Conservation (phyloP, 352 stramenopile species). For the Phytopythium oedochilum region DNA sequence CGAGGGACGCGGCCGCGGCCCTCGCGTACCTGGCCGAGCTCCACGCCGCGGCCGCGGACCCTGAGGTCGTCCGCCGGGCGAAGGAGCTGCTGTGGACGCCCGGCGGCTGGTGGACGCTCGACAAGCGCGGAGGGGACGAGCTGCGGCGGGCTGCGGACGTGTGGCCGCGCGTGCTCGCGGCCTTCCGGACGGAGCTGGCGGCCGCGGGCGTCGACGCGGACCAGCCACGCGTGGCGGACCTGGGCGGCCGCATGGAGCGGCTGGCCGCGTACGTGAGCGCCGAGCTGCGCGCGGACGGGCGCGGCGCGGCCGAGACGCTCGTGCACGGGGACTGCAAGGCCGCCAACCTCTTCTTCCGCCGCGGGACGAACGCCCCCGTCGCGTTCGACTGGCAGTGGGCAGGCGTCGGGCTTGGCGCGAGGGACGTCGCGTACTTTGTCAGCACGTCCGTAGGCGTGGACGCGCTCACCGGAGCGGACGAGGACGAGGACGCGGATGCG, state of each 20-base stretch:
- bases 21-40: conserved; percentile 46
- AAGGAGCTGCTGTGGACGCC: conserved; percentile 29
- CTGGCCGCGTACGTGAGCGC: conserved; percentile 46
- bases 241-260: conserved; percentile 42
- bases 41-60: conserved; percentile 29
- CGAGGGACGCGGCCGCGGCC: conserved; percentile 28
- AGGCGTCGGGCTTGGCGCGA: conserved; percentile 45
- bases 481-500: neutral
- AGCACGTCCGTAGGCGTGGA: conserved; percentile 62
- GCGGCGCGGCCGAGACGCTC: conserved; percentile 24
- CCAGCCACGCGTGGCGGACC: conserved; percentile 9
- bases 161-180: conserved; percentile 33
- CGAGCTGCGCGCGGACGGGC: conserved; percentile 24
- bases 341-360: conserved; percentile 65
- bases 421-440: conserved; percentile 66
- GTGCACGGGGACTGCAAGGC: conserved; percentile 74
- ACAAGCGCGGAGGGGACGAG: conserved; percentile 44
- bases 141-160: conserved; percentile 28
- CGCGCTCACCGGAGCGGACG: conserved; percentile 11
- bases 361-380: conserved; percentile 29
- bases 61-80: conserved; percentile 19
- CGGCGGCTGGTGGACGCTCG: conserved; percentile 54
- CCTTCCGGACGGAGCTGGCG: conserved; percentile 18
- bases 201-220: conserved; percentile 1
- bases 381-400: conserved; percentile 79